Evolutionary conservation across 179 eudicot genomes (phyloP).

Genomic region (Patellifolia procumbens): DNA sequence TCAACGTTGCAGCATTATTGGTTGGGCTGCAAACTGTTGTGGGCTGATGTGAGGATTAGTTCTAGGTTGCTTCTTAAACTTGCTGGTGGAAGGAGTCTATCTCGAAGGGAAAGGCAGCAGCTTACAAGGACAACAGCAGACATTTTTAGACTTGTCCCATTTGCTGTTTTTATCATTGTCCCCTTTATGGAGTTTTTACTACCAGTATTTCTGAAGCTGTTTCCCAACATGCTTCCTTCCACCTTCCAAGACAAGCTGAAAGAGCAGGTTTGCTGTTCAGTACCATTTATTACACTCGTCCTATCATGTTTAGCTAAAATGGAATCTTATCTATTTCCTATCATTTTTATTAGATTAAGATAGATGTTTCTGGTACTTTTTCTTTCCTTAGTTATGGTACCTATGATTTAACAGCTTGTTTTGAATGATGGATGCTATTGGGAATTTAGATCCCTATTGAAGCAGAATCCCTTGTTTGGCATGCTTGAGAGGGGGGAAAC

Average conservation of each 20-base stretch:
- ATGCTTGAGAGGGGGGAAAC: too few species aligned
- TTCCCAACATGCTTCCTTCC: conserved; percentile 94
- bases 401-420: too few species aligned
- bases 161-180: conserved; percentile 85
- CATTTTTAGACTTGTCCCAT: conserved; percentile 87
- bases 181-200: conserved; percentile 96
- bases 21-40: conserved; percentile 76
- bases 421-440: too few species aligned
- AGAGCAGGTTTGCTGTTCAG: conserved; percentile 64
- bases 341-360: neutral
- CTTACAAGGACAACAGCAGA: conserved; percentile 93
- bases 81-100: conserved; percentile 78
- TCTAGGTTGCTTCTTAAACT: conserved; percentile 75
- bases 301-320: neutral
- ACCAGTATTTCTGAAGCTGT: conserved; percentile 79
- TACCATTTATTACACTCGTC: neutral
- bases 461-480: too few species aligned
- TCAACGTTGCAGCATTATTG: conserved; percentile 79
- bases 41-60: conserved; percentile 82
- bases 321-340: neutral
- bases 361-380: neutral
- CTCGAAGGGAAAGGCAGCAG: conserved; percentile 95
- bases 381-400: too few species aligned
- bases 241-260: conserved; percentile 97
- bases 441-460: too few species aligned